Base-by-base conservation (phyloP, 345 rosid genomes). In the Corchorus capsularis region DNA sequence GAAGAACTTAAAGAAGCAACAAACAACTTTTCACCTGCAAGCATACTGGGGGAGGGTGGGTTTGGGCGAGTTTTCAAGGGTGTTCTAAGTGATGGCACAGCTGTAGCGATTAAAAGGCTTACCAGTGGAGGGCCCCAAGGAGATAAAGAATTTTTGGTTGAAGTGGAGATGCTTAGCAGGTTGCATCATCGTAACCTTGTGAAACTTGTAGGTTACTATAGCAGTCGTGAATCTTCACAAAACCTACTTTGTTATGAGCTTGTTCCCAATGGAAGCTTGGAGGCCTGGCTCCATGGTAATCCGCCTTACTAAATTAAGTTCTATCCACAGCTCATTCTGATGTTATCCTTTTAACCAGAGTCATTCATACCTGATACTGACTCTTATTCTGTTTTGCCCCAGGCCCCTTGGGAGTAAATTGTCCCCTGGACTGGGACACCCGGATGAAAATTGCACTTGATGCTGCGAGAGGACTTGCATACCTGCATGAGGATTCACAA, bases 371-470 rank as follows among this genome's bases (percentile, higher is more conserved):
- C 45, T 71, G 71, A 37, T 54, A 55, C 62, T 65, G 47, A 72
- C 47, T 67, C 56, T 41, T 17, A 55, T 73, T 37, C 16, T 65
- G 34, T 79, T 79, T 74, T 83, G 77, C 72, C 86, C 81, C 81
- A 96, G 99, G 99, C 82, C 95, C 93, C 66, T 80, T 91, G 39
- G 98, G 99, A 77, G 84, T 91, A 68, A 93, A 93, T 72, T 93
- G 97, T 83, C 99, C 96, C 77, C 80, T 96, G 79, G 94, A 92
- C 73, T 96, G 99, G 99, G 99, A 93, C 74, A 89, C 95, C 16
- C 88, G 98, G 83, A 96, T 96, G 98, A 96, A 93, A 87, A 93
- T 96, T 78, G 99, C 99, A 57, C 98, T 96, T 77, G 99, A 96
- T 88, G 97, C 98, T 73, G 99, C 99, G 19, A 91, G 98, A 88